A percentile compares a stretch with the other conserved stretches of the same genome.
These are phyloP conservation scores for Poa pratensis DNA, from an alignment of 176 grass and related monocot species.

Conservation along the genomic window DNA sequence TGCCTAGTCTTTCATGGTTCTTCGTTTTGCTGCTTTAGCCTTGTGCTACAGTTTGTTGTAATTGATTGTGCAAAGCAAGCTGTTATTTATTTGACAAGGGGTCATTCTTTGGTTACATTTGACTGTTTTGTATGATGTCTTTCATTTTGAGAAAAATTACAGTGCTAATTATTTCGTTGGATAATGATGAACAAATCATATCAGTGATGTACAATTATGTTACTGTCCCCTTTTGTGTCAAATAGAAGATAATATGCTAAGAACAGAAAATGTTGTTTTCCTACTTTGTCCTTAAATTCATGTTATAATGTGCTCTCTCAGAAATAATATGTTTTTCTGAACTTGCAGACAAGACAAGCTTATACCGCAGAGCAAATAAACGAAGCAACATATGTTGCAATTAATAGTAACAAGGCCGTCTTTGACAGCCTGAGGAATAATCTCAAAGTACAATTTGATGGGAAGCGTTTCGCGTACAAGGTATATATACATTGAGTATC, in stretches of 20 bases:
- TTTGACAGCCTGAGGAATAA: conserved; percentile 78
- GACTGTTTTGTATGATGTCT: neutral
- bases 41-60: neutral
- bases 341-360: conserved; percentile 63
- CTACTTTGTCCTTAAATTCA: neutral
- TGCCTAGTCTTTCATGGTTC: neutral
- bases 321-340: conserved; percentile 36
- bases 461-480: conserved; percentile 73
- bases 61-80: neutral
- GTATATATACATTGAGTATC: conserved; percentile 49
- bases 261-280: neutral
- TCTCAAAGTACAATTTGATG: conserved; percentile 67
- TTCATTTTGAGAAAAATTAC: neutral
- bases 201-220: neutral
- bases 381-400: conserved; percentile 73
- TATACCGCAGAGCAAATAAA: conserved; percentile 72
- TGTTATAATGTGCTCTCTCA: neutral
- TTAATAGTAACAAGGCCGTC: conserved; percentile 67
- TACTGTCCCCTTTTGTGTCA: neutral
- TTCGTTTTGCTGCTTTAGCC: conserved; percentile 7
- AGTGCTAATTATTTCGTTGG: conserved; percentile 4
- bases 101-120: conserved; percentile 19
- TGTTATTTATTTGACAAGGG: neutral
- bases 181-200: neutral
- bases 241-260: conserved; percentile 27